Base-by-base conservation (phyloP, 2,329 filamentous ascomycete genomes). In the Aspergillus candidus region DNA sequence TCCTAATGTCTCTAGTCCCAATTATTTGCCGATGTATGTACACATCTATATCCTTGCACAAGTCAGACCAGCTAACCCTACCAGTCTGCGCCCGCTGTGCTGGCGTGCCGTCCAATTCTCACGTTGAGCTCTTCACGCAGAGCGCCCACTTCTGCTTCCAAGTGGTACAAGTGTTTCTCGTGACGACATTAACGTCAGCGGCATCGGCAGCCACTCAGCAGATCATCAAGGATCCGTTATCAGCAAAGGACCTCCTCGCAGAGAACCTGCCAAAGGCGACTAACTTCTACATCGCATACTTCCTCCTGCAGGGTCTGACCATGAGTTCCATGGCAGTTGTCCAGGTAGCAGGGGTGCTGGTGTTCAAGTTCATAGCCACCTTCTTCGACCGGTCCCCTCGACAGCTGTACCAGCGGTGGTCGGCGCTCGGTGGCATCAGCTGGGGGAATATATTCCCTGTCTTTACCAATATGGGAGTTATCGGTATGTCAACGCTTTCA, bases 271-370 rank as follows among this genome's bases (percentile, higher is more conserved):
- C 93, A 13, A 86, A 83, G 52, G 84, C 89, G 0, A 91, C 88
- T 47, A 97, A 94, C 66, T 94, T 96, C 60, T 98, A 96, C 66
- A 84, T 97, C 11, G 89, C 85, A 0, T 98, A 96, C 70, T 94
- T 97, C 57, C 79, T 97, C 17, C 82, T 98, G 1, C 90, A 97
- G 64, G 93, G 91, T 27, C 64, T 97, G 35, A 83, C 81, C 4
- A 79, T 89, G 48, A 86, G 88, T 8, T 79, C 86, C 0, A 76
- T 82, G 38, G 78, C 86, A 1, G 67, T 96, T 2, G 75, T 93
- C 1, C 88, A 94, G 54, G 73, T 84, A 30, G 74, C 72, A 18
- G 86, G 88, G 17, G 77, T 94, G 18, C 59, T 88, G 14, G 70
- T 91, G 15, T 88, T 86, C 62, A 79, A 79, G 36, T 66, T 94